Conservation (phyloP, 176 grass and related monocot species). For the Panicum miliaceum region DNA sequence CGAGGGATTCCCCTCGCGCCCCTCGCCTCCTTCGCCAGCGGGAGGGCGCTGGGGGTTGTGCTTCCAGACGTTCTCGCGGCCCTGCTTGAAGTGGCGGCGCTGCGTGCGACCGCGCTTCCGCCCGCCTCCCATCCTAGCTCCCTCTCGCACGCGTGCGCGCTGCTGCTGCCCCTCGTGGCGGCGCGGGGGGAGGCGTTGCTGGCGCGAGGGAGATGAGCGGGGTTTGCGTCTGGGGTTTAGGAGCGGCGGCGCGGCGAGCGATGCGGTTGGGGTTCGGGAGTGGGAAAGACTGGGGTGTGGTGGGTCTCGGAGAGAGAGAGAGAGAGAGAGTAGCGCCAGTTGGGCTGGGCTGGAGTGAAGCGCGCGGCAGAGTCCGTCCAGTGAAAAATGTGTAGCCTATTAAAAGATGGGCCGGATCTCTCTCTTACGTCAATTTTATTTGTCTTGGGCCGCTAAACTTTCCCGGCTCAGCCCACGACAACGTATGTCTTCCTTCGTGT, state of each 20-base stretch:
- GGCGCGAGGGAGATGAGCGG: background rate
- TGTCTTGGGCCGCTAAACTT: too few relatives aligned
- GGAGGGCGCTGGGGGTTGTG: constrained; percentile 58
- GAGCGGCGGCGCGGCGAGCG: constrained; percentile 45
- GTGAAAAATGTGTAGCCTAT: too few relatives aligned
- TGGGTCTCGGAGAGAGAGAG: background rate
- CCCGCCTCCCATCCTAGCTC: constrained; percentile 64
- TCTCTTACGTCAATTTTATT: too few relatives aligned
- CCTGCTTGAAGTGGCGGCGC: constrained; percentile 95
- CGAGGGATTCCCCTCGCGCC: constrained; percentile 49
- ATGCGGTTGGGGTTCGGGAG: background rate
- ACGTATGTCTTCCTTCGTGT: too few relatives aligned
- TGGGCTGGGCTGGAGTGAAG: constrained; percentile 18
- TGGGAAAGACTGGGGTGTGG: background rate
- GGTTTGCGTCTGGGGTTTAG: constrained; percentile 38
- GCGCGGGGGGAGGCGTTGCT: background rate
- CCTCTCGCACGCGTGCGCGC: constrained; percentile 10
- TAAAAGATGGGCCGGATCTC: background rate
- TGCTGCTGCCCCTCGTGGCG: background rate
- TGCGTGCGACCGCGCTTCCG: constrained; percentile 97
- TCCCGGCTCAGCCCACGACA: too few relatives aligned
- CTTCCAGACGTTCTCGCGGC: constrained; percentile 96
- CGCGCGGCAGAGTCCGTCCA: background rate
- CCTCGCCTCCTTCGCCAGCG: constrained; percentile 35
- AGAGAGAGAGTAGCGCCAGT: background rate